Evolutionary conservation across 345 rosid species (phyloP).

Genomic region (Syzygium aromaticum): DNA sequence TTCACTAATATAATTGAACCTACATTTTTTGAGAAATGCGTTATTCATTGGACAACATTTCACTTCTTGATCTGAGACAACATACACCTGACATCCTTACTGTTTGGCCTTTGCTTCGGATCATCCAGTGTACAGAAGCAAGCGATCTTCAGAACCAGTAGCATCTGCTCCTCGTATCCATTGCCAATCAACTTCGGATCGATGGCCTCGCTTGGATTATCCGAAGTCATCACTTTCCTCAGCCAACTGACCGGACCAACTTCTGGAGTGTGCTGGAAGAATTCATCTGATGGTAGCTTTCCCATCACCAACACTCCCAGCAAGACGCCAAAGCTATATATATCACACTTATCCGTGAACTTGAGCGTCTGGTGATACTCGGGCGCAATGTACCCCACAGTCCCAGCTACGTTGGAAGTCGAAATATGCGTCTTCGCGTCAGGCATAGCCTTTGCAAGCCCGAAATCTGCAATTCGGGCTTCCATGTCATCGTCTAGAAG

Average conservation of each 20-base stretch:
- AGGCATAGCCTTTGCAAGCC: conserved; percentile 69
- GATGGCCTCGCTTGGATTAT: conserved; percentile 50
- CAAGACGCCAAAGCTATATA: conserved; percentile 68
- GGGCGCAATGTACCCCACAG: conserved; percentile 80
- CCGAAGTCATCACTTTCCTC: conserved; percentile 54
- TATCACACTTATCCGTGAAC: conserved; percentile 79
- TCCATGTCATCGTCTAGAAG: conserved; percentile 82
- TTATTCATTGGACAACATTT: neutral
- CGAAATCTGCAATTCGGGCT: conserved; percentile 80
- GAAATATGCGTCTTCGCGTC: conserved; percentile 61
- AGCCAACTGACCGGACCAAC: conserved; percentile 66
- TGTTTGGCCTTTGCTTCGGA: conserved; percentile 80
- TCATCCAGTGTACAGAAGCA: conserved; percentile 71
- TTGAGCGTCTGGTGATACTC: conserved; percentile 79
- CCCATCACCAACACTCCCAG: conserved; percentile 72
- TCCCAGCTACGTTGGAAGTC: conserved; percentile 56
- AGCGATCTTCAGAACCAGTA: conserved; percentile 68
- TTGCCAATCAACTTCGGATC: conserved; percentile 42
- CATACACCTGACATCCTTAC: conserved; percentile 72
- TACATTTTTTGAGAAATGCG: neutral
- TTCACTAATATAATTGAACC: neutral
- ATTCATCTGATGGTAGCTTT: conserved; percentile 76
- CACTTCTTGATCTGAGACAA: conserved; percentile 43
- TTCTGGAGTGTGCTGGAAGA: conserved; percentile 58
- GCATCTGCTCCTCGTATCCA: conserved; percentile 64